Percentiles rank a stretch among this genome's conserved stretches.
phyloP scores from a whole-genome alignment of 352 stramenopile genomes.

The Globisporangium alternatum region DNA sequence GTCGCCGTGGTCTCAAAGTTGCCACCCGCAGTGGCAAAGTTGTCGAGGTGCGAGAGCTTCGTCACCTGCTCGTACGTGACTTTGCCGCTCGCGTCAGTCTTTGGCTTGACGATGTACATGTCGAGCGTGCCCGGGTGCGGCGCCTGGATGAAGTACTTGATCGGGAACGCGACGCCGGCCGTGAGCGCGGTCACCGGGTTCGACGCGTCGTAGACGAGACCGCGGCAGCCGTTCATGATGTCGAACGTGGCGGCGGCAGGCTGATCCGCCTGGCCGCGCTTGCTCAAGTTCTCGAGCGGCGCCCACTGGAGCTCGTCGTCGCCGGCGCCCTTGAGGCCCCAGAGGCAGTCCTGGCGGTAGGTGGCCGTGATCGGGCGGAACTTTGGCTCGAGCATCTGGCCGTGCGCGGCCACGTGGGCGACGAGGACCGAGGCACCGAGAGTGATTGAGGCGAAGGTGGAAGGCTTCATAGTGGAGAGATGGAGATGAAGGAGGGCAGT shows the following conservation, averaged over 20 bases:
- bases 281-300: slow-evolving; percentile 46
- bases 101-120: slow-evolving; percentile 53
- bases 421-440: neutral
- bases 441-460: neutral
- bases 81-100: slow-evolving; percentile 33
- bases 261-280: slow-evolving; percentile 40
- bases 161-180: slow-evolving; percentile 34
- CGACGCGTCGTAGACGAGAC: slow-evolving; percentile 43
- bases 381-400: slow-evolving; percentile 1
- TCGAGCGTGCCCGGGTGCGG: slow-evolving; percentile 50
- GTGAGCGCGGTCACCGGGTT: slow-evolving; percentile 44
- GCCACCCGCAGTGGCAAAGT: slow-evolving; percentile 37
- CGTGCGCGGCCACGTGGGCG: neutral
- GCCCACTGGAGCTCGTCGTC: slow-evolving; percentile 47
- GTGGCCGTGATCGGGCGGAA: neutral
- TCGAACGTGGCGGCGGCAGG: slow-evolving; percentile 44
- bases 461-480: neutral
- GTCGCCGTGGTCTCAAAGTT: slow-evolving; percentile 28
- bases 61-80: slow-evolving; percentile 45
- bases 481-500: neutral
- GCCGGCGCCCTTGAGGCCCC: slow-evolving; percentile 21
- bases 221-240: slow-evolving; percentile 57
- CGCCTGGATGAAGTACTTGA: slow-evolving; percentile 56
- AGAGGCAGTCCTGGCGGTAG: slow-evolving; percentile 2
- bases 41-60: slow-evolving; percentile 36